Evolutionary conservation across 306 rosid species (phyloP), one percentile per base, ranked within the genome.

Genomic region (Cucurbita moschata): DNA sequence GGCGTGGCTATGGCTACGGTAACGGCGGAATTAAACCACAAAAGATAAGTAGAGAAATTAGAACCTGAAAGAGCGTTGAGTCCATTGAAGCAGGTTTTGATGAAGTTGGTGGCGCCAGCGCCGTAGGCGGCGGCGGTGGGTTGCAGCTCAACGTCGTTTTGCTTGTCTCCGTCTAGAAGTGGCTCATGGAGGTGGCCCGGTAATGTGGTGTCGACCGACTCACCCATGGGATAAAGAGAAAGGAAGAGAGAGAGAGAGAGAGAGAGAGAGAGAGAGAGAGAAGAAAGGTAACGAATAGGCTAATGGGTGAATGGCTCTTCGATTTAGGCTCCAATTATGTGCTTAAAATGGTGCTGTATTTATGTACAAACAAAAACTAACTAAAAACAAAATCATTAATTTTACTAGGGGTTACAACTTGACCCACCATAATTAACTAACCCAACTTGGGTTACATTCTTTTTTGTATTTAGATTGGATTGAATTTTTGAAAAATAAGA

Each of bases 11-110:
- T 47, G 52, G 35, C 8, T 0, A 19, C 14, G 61, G 37, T 8
- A 10, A 13, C n/a, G 40, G 40, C 40, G 13, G 26, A 35, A 58
- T 23, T n/a, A 26, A 58, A 58, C 4, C 21, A 58, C 3, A 16
- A 53, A n/a, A 26, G 4, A 26, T 5, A 12, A 12, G 30, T 11
- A 5, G 37, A 3, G 35, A 12, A 59, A 10, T 57, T 26, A 59
- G 64, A 59, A 59, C 65, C 65, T 59, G 65, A 59, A 6, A 59
- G 65, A 59, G 65, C 65, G 42, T 59, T 59, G 65, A 59, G 65
- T 59, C 65, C 65, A 13, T 59, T 30, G 65, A 59, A 59, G 65
- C 65, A 59, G 18, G 65, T 35, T 59, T 59, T 59, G 43, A 59
- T 7, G 5, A 59, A 59, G 65, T 42, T 6, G 65, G 65, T 59